A percentile compares a stretch with the other conserved stretches of the same genome.
Conservation (phyloP, 768 basidiomycete species). For the Boletus sp. region DNA sequence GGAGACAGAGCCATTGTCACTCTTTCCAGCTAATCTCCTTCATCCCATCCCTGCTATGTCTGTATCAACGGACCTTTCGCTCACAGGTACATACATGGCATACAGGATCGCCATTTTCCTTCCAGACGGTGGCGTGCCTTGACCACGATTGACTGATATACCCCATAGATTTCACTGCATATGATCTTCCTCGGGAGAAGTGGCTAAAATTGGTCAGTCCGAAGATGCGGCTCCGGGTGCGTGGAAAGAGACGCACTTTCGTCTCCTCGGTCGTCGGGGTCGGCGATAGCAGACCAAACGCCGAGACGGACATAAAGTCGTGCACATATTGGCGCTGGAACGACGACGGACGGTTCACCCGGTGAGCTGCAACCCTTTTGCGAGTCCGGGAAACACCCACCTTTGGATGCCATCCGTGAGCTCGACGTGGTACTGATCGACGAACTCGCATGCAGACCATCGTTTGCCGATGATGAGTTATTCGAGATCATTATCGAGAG, state of each 20-base stretch:
- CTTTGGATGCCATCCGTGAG: not conserved
- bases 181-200: slow-evolving; percentile 8
- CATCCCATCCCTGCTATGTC: not conserved
- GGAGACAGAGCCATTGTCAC: not conserved
- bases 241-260: not conserved
- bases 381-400: not conserved
- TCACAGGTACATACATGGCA: slow-evolving; percentile 4
- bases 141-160: not conserved
- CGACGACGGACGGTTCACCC: not conserved
- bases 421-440: not conserved
- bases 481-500: slow-evolving; percentile 8
- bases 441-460: slow-evolving; percentile 1
- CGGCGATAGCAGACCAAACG: not conserved
- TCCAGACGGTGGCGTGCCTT: not conserved
- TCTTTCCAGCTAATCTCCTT: not conserved
- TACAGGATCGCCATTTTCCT: not conserved
- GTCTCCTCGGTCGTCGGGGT: slow-evolving; percentile 9
- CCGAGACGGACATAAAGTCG: not conserved
- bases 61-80: not conserved
- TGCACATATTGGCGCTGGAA: slow-evolving; percentile 7
- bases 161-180: slow-evolving; percentile 9
- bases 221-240: slow-evolving; percentile 5
- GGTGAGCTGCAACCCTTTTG: not conserved
- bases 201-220: slow-evolving; percentile 4
- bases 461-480: not conserved